Evolutionary conservation across 805 yeast genomes (phyloP).

Genomic region (Yamadazyma sp.): DNA sequence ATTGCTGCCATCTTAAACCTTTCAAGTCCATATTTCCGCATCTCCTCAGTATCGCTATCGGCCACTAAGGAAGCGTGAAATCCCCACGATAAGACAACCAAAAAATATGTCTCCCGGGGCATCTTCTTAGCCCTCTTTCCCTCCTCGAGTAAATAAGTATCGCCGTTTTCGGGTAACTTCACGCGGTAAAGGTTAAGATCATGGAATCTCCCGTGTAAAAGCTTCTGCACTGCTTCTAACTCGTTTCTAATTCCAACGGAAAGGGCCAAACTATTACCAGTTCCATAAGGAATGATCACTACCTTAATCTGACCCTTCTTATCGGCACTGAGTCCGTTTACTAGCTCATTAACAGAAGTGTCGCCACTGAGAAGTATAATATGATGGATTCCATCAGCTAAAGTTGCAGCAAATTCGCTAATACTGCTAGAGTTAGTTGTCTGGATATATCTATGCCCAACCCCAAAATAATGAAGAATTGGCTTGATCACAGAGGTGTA

Average conservation of each 20-base stretch:
- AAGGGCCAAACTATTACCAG: constrained; percentile 79
- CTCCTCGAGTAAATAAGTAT: constrained; percentile 10
- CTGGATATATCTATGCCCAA: constrained; percentile 40
- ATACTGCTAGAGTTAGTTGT: constrained; percentile 45
- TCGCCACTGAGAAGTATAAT: constrained; percentile 79
- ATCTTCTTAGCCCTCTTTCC: background rate
- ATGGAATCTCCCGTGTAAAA: constrained; percentile 17
- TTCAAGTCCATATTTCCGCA: constrained; percentile 61
- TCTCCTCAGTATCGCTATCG: constrained; percentile 68
- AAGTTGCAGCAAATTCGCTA: constrained; percentile 32
- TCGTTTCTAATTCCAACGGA: constrained; percentile 47
- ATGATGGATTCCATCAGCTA: constrained; percentile 31
- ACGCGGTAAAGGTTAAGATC: constrained; percentile 49
- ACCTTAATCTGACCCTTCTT: constrained; percentile 22
- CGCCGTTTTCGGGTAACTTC: constrained; percentile 34
- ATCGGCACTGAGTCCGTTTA: constrained; percentile 46
- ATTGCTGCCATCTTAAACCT: constrained; percentile 72
- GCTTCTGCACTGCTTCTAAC: constrained; percentile 17
- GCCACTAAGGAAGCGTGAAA: constrained; percentile 85
- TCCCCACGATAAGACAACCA: constrained; percentile 80
- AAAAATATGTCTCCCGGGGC: constrained; percentile 22
- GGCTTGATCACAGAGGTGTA: constrained; percentile 48
- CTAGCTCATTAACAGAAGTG: constrained; percentile 75
- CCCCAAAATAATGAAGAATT: constrained; percentile 36
- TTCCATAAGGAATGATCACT: constrained; percentile 67